Conservation (phyloP, 768 basidiomycete genomes). For the Exsudoporus frostii region DNA sequence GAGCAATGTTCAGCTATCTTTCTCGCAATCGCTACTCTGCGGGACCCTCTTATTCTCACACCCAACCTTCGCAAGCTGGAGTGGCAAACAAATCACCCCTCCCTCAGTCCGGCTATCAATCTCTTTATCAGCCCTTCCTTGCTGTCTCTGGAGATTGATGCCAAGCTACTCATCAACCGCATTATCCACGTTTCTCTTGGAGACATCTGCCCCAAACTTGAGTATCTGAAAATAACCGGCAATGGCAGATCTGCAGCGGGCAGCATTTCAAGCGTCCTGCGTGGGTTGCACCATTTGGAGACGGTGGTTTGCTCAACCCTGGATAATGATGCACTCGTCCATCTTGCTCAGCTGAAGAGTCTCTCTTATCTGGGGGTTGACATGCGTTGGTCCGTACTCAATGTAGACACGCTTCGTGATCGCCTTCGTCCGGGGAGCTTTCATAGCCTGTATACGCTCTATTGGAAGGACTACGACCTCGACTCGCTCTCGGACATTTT, state of each 20-base stretch:
- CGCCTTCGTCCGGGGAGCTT: conserved; percentile 12
- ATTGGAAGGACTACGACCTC: conserved; percentile 24
- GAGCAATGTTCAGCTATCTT: conserved; percentile 6
- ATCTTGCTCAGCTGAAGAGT: conserved; percentile 19
- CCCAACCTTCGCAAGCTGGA: conserved; percentile 21
- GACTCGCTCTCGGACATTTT: conserved; percentile 16
- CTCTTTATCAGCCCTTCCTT: conserved; percentile 21
- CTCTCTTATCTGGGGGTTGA: conserved; percentile 21
- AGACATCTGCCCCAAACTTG: conserved; percentile 14
- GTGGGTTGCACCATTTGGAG: conserved; percentile 13
- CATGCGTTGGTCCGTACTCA: conserved; percentile 23
- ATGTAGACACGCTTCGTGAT: conserved; percentile 11
- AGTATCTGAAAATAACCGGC: conserved; percentile 21
- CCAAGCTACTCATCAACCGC: conserved; percentile 12
- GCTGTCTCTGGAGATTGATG: conserved; percentile 23
- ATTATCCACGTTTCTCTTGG: conserved; percentile 11
- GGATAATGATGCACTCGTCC: conserved; percentile 21
- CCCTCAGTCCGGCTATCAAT: conserved; percentile 10
- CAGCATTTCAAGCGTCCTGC: conserved; percentile 13
- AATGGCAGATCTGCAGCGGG: conserved; percentile 14
- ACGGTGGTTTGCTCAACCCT: conserved; percentile 17
- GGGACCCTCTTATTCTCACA: conserved; percentile 19
- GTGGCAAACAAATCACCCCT: conserved; percentile 10
- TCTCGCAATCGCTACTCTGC: conserved; percentile 14
- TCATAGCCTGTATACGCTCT: conserved; percentile 11